Base-by-base conservation (phyloP, 139 green algal genomes). In the Closterium sp. region DNA sequence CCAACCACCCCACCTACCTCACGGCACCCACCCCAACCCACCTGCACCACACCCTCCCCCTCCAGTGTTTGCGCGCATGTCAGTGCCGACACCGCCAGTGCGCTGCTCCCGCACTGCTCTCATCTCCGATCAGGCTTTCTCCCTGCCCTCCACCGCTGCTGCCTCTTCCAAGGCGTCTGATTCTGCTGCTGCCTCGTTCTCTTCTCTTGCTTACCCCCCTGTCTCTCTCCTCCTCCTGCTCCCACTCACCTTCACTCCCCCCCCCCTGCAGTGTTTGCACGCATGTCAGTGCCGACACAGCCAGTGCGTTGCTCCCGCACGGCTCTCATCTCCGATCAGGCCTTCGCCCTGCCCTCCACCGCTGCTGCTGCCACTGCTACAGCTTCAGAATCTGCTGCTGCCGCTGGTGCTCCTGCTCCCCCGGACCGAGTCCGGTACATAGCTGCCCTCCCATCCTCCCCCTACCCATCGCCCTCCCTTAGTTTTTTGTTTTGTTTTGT, bases 61-160 rank as follows among this genome's bases (percentile, higher is more conserved):
- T 13, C 24, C 62, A 92, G 91, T 94, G 31, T 94, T 94, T 88
- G 70, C 91, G 31, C 32, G 91, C 28, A 92, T 94, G 91, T 94
- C 91, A n/a, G 89, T 93, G 34, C 91, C 88, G 0, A 70, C 88
- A 4, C 91, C 92, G 31, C 84, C 87, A 11, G 62, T 94, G 22
- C 42, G 88, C 29, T 94, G 91, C 91, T 92, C 91, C 30, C 7
- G 34, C 31, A 92, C 93, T 3, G 91, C 91, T n/a, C 89, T 94
- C 38, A 94, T 94, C 84, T 24, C 28, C 19, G 34, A 92, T 2
- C 29, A 94, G 31, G 91, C 62, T 4, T 79, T 79, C 62, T 13
- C 62, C 62, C 62, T 79, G 17, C 62, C 17, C 62, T 27, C 62
- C 17, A 6, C 62, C 27, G 62, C 62, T 79, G 19, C 62, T 79